Conservation (phyloP, 192 early-diverging fungal species). For the Coemansia sp. region DNA sequence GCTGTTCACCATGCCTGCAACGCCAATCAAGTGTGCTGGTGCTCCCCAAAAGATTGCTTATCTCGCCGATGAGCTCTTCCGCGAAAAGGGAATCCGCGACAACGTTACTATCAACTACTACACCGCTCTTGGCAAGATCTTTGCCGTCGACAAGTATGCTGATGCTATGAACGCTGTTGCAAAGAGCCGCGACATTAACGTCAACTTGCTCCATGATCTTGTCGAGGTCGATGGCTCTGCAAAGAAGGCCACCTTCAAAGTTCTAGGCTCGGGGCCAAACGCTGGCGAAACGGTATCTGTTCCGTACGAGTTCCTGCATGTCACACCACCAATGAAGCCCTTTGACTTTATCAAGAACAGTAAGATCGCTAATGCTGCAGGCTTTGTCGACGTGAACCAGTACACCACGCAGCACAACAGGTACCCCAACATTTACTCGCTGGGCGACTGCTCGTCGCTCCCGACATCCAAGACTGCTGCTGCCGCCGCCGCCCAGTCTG, state of each 20-base stretch:
- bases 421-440: slow-evolving; percentile 75
- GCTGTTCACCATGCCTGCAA: slow-evolving; percentile 84
- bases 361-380: slow-evolving; percentile 69
- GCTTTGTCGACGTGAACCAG: slow-evolving; percentile 81
- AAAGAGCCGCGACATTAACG: slow-evolving; percentile 64
- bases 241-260: slow-evolving; percentile 72
- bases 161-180: slow-evolving; percentile 66
- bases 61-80: slow-evolving; percentile 80
- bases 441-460: slow-evolving; percentile 81
- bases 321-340: slow-evolving; percentile 81
- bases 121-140: slow-evolving; percentile 82
- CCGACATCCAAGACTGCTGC: slow-evolving; percentile 92
- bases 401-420: slow-evolving; percentile 76
- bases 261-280: slow-evolving; percentile 37
- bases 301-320: slow-evolving; percentile 83
- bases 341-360: slow-evolving; percentile 75
- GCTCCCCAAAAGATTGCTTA: slow-evolving; percentile 88
- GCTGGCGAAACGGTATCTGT: slow-evolving; percentile 60
- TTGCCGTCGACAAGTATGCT: slow-evolving; percentile 83
- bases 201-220: slow-evolving; percentile 73
- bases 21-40: slow-evolving; percentile 87
- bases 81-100: slow-evolving; percentile 67
- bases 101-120: slow-evolving; percentile 72
- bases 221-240: slow-evolving; percentile 63
- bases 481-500: slow-evolving; percentile 80